A percentile compares a stretch with the other conserved stretches of the same genome.
phyloP scores from a whole-genome alignment of 257 asterid species.

The Hygrophila difformis region DNA sequence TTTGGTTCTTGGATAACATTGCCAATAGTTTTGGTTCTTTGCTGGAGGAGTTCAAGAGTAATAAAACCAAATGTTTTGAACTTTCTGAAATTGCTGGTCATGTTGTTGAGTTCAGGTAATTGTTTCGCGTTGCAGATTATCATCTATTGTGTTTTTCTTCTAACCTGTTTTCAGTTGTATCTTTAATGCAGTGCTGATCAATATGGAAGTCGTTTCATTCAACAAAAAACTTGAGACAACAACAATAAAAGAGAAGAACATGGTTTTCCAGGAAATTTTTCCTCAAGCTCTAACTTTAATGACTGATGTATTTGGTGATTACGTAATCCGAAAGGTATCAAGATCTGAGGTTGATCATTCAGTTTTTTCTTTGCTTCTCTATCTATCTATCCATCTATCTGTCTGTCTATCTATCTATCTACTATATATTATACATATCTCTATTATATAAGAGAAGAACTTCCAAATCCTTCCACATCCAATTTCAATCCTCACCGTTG shows the following conservation, averaged over 20 bases:
- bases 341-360: too few species aligned
- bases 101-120: slow-evolving; percentile 66
- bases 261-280: too few species aligned
- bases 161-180: slow-evolving; percentile 2
- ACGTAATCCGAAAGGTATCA: slow-evolving; percentile 64
- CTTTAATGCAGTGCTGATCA: slow-evolving; percentile 82
- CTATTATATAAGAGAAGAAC: too few species aligned
- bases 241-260: slow-evolving; percentile 52
- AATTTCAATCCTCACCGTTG: too few species aligned
- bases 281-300: too few species aligned
- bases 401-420: too few species aligned
- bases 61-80: slow-evolving; percentile 55
- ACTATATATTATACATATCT: too few species aligned
- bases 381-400: too few species aligned
- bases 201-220: slow-evolving; percentile 75
- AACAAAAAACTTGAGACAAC: slow-evolving; percentile 72
- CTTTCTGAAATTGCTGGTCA: slow-evolving; percentile 61
- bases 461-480: too few species aligned
- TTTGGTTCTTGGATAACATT: too few species aligned
- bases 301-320: slow-evolving; percentile 77
- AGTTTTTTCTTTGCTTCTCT: background rate
- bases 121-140: background rate
- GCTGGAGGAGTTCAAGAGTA: slow-evolving; percentile 66
- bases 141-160: slow-evolving; percentile 2
- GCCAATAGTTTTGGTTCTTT: too few species aligned